Evolutionary conservation across 192 early-diverging fungal species (phyloP), one percentile per base, ranked within the genome.

Genomic region (Lunasporangiospora selenospora): DNA sequence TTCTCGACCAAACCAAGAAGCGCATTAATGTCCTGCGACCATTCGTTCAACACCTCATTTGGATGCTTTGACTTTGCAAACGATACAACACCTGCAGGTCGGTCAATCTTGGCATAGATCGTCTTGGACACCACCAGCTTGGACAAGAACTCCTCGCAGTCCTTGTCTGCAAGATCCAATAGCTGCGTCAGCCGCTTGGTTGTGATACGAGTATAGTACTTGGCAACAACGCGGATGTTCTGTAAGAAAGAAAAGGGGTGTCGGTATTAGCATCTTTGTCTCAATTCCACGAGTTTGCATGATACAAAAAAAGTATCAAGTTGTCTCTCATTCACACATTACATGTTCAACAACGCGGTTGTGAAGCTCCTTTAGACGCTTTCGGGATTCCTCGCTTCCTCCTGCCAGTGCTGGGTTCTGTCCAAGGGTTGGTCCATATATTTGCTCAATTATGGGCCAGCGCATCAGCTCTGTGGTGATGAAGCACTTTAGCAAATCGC

Each of bases 301-400:
- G 48, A 42, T 47, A 3, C 8, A 41, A 69, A 13, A 15, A 50
- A 52, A 44, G 1, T 46, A 39, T 23, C 11, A 27, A 38, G 21
- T 32, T 33, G 12, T 1, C 31, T 33, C 24, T 26, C 12, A 47
- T 18, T 53, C 10, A 38, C 26, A 69, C 85, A n/a, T 29, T 82
- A 90, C 90, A 64, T 99, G 98, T 73, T 99, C 98, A 62, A 96
- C 93, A 2, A 97, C 94, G 26, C 98, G 89, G 58, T 95, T 89
- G 67, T 96, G 95, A 55, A 99, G 81, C 41, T 87, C 89, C 58
- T 86, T 80, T 85, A 88, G 90, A 62, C 92, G 85, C 77, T 89
- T 87, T 62, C 86, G 76, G 27, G 94, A 93, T 27, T 87, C 89
- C 48, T 95, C 92, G 7, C 87, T 89, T 43, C 75, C 75, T 7